Conservation (phyloP, 305 asterid species). For the Fraxinus paxiana region DNA sequence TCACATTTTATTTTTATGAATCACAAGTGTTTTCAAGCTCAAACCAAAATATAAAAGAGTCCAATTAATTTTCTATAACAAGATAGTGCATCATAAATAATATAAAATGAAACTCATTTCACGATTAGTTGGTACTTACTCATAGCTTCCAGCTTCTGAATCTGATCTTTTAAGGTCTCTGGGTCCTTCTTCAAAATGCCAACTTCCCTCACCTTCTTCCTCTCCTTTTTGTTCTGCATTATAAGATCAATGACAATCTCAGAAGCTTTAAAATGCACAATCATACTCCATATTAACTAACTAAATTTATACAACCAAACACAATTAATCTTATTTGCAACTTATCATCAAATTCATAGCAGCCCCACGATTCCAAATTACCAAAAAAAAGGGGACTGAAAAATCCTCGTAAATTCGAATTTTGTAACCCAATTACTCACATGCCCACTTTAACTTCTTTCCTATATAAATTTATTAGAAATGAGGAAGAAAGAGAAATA, state of each 20-base stretch:
- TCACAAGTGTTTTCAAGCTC: background rate
- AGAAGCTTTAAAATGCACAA: slow-evolving; percentile 15
- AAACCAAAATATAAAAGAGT: slow-evolving; percentile 1
- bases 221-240: slow-evolving; percentile 78
- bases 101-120: background rate
- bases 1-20: background rate
- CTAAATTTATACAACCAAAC: background rate
- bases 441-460: background rate
- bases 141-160: slow-evolving; percentile 76
- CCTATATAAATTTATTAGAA: background rate
- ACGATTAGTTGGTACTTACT: slow-evolving; percentile 42
- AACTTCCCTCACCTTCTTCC: slow-evolving; percentile 95
- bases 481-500: background rate
- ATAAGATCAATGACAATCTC: slow-evolving; percentile 14
- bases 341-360: background rate
- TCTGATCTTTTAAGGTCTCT: slow-evolving; percentile 70
- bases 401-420: background rate
- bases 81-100: background rate
- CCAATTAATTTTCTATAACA: background rate
- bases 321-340: background rate
- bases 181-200: slow-evolving; percentile 95
- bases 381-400: background rate
- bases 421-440: background rate
- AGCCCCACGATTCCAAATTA: background rate
- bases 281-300: background rate